Evolutionary conservation across 176 grass and related monocot species (phyloP).

Genomic region (Paspalum vaginatum): DNA sequence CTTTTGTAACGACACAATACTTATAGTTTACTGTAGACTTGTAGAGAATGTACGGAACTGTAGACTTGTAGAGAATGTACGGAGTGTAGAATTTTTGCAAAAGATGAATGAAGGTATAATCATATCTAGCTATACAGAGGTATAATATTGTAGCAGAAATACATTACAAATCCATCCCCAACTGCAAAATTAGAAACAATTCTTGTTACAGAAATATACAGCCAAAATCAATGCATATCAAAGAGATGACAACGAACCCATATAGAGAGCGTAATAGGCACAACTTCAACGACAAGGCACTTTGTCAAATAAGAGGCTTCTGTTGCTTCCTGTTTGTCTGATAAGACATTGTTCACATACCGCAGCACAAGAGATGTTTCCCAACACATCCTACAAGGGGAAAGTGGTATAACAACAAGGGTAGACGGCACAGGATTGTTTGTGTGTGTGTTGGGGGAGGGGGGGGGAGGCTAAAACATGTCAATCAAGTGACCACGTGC

Average conservation of each 20-base stretch:
- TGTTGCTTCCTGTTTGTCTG: conserved; percentile 81
- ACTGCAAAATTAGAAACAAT: neutral
- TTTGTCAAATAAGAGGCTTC: conserved; percentile 84
- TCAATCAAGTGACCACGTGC: neutral
- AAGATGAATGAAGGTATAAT: conserved; percentile 8
- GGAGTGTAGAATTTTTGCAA: neutral
- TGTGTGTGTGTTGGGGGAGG: too few species aligned
- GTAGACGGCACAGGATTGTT: neutral
- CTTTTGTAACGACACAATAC: neutral
- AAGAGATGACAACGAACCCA: conserved; percentile 73
- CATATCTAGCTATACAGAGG: neutral
- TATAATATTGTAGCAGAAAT: neutral
- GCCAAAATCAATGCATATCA: conserved; percentile 15
- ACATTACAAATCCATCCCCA: neutral
- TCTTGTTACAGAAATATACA: conserved; percentile 5
- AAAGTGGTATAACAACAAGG: conserved; percentile 23
- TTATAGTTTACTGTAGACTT: neutral
- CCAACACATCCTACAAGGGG: conserved; percentile 63
- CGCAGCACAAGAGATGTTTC: conserved; percentile 81
- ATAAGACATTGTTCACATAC: conserved; percentile 84
- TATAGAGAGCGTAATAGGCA: conserved; percentile 85
- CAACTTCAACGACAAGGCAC: conserved; percentile 70
- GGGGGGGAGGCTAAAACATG: neutral
- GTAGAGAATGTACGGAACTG: too few species aligned
- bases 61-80: too few species aligned